A percentile compares a stretch with the other conserved stretches of the same genome.
phyloP scores from a whole-genome alignment of 2,329 filamentous ascomycete species.

The Myrmaecium sp. region DNA sequence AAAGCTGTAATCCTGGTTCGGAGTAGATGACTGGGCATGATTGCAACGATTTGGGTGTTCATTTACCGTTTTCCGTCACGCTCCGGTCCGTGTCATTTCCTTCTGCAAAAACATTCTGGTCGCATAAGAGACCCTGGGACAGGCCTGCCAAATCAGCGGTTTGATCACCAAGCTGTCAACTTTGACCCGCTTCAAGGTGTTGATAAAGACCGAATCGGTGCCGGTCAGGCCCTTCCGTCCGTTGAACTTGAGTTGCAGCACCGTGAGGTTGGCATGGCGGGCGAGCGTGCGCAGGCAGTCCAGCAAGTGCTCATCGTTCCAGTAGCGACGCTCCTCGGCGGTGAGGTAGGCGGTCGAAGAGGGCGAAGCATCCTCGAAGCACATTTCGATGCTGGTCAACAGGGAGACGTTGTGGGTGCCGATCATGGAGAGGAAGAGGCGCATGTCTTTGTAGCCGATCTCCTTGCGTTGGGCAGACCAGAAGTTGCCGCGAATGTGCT shows the following conservation, averaged over 20 bases:
- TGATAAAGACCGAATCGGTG: constrained; percentile 26
- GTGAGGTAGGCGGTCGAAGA: constrained; percentile 21
- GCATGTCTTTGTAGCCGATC: constrained; percentile 29
- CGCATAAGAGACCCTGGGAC: neutral
- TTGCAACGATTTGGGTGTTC: too few species aligned
- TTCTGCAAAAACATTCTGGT: constrained; percentile 1
- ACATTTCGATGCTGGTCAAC: constrained; percentile 27
- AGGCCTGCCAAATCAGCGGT: too few species aligned
- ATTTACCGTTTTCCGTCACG: too few species aligned
- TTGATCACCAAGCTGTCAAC: constrained; percentile 26
- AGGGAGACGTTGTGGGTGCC: constrained; percentile 29
- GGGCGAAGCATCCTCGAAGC: constrained; percentile 28
- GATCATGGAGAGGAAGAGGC: constrained; percentile 29
- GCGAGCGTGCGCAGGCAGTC: constrained; percentile 27
- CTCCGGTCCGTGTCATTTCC: too few species aligned
- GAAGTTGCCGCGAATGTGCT: constrained; percentile 20
- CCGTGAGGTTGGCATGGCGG: constrained; percentile 24
- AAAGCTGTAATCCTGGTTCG: too few species aligned
- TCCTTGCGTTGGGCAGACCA: constrained; percentile 26
- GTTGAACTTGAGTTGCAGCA: constrained; percentile 24
- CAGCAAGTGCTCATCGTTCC: constrained; percentile 29
- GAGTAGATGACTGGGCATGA: too few species aligned
- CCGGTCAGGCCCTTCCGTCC: constrained; percentile 20
- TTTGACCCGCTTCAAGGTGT: constrained; percentile 26
- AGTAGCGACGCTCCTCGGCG: constrained; percentile 29